These are phyloP conservation scores for Azolla pinnata DNA, from an alignment of 75 land plant genomes.

Conservation along the genomic window DNA sequence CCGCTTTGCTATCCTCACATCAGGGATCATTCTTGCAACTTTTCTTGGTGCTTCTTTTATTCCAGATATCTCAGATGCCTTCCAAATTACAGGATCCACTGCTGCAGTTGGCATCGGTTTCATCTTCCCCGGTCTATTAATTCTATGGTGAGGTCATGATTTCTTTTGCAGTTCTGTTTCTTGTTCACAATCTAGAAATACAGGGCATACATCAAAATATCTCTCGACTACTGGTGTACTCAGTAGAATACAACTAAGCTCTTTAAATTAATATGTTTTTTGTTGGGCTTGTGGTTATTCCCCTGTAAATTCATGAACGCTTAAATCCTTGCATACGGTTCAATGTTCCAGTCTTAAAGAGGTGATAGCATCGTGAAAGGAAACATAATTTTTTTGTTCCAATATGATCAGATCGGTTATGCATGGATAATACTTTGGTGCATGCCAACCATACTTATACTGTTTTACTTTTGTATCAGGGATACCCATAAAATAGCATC, in stretches of 20 bases:
- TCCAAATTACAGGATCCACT: conserved; percentile 82
- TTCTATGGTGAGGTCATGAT: conserved; percentile 44
- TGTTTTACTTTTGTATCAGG: conserved; percentile 28
- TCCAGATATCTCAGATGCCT: conserved; percentile 87
- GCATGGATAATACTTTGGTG: background rate
- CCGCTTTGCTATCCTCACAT: conserved; percentile 45
- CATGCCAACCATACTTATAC: background rate
- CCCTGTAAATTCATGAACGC: too few species aligned
- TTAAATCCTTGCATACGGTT: too few species aligned
- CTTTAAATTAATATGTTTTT: too few species aligned
- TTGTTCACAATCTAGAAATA: background rate
- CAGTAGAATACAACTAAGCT: too few species aligned
- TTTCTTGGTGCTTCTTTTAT: conserved; percentile 66
- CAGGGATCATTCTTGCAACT: conserved; percentile 33
- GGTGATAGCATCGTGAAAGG: background rate
- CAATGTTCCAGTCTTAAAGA: background rate
- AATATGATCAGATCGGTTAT: background rate
- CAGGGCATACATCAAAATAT: background rate
- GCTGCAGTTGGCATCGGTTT: conserved; percentile 64
- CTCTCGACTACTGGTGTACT: too few species aligned
- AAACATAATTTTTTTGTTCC: background rate
- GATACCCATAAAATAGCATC: conserved; percentile 65
- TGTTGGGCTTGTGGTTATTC: too few species aligned
- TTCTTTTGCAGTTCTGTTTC: too few species aligned
- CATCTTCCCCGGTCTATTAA: conserved; percentile 66